Percentiles rank a stretch among this genome's conserved stretches.
phyloP scores from a whole-genome alignment of 2,329 filamentous ascomycete genomes.

The Neurospora crassa region DNA sequence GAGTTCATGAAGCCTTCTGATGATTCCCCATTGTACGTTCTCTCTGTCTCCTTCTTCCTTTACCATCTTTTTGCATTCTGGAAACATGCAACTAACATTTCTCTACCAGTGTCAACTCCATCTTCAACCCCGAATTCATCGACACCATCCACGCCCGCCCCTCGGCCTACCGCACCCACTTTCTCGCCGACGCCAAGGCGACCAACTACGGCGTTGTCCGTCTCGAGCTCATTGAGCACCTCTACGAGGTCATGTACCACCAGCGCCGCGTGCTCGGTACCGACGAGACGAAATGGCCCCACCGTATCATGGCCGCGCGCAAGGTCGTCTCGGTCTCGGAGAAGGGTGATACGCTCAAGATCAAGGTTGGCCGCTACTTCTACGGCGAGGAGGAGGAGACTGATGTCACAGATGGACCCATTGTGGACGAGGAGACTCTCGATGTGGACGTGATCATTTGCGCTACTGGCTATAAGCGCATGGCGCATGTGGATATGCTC shows the following conservation, averaged over 20 bases:
- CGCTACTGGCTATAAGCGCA: slow-evolving; percentile 77
- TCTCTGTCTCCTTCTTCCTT: background rate
- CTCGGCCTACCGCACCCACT: slow-evolving; percentile 47
- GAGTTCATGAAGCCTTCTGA: slow-evolving; percentile 83
- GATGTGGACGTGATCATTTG: slow-evolving; percentile 76
- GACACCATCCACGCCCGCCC: slow-evolving; percentile 65
- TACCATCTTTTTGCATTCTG: background rate
- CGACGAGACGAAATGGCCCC: slow-evolving; percentile 68
- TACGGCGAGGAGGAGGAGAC: slow-evolving; percentile 22
- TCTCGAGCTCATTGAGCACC: slow-evolving; percentile 76
- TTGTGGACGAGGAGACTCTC: slow-evolving; percentile 45
- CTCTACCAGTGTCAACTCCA: slow-evolving; percentile 71
- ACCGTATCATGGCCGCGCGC: slow-evolving; percentile 65
- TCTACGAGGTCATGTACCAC: slow-evolving; percentile 82
- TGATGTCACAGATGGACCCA: slow-evolving; percentile 13
- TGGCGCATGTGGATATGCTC: slow-evolving; percentile 71
- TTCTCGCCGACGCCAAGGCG: slow-evolving; percentile 60
- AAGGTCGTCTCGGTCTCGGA: slow-evolving; percentile 55
- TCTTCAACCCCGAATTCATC: slow-evolving; percentile 84
- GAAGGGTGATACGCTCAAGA: slow-evolving; percentile 37
- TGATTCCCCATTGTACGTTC: slow-evolving; percentile 83
- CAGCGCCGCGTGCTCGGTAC: slow-evolving; percentile 63
- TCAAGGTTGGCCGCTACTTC: slow-evolving; percentile 46
- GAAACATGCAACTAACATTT: background rate
- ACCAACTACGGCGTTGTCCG: slow-evolving; percentile 96